These are phyloP conservation scores for Calocybe gangraenosa DNA, from an alignment of 768 basidiomycete species.

Conservation along the genomic window DNA sequence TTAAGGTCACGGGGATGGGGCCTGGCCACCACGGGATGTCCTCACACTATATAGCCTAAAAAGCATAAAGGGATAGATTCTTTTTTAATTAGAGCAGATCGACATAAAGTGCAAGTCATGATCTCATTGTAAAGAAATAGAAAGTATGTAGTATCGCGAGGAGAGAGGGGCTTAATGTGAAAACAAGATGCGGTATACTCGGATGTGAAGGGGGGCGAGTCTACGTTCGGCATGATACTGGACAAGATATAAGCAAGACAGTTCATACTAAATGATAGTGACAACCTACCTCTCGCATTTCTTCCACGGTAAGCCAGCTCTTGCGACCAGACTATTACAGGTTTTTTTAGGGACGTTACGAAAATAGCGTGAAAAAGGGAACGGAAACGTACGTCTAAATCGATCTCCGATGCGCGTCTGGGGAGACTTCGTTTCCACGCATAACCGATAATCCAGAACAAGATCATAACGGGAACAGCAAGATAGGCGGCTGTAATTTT, in stretches of 20 bases:
- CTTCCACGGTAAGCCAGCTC: conserved; percentile 41
- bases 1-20: too few species aligned
- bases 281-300: conserved; percentile 35
- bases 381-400: conserved; percentile 31
- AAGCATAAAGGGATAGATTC: too few species aligned
- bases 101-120: neutral
- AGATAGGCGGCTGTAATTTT: conserved; percentile 30
- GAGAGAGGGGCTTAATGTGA: conserved; percentile 23
- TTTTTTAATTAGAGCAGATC: too few species aligned
- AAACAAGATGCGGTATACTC: conserved; percentile 36
- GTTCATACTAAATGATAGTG: neutral
- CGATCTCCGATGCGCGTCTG: conserved; percentile 32
- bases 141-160: neutral
- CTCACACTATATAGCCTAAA: too few species aligned
- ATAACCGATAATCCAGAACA: conserved; percentile 34
- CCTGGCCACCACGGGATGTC: too few species aligned
- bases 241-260: neutral
- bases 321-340: conserved; percentile 41
- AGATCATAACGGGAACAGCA: conserved; percentile 34
- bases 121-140: neutral
- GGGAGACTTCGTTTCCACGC: conserved; percentile 38
- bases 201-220: conserved; percentile 31
- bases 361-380: neutral
- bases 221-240: conserved; percentile 36
- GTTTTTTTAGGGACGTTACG: neutral